These are phyloP conservation scores for Coniochaeta sp. DNA, from an alignment of 2,329 filamentous ascomycete species.

Conservation along the genomic window DNA sequence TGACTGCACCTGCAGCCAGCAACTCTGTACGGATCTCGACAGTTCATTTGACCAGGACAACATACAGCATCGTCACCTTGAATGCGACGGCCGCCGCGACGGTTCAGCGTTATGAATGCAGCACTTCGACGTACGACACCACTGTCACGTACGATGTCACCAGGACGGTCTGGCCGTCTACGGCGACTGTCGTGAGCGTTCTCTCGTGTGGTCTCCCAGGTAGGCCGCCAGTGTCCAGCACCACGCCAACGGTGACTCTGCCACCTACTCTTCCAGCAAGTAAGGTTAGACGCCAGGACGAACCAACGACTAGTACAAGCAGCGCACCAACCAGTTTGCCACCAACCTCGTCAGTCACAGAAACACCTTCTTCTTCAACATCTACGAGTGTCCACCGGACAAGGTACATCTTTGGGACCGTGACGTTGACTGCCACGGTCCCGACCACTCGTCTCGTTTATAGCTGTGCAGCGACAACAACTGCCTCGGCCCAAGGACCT, in stretches of 20 bases:
- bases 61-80: constrained; percentile 4
- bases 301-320: neutral
- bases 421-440: neutral
- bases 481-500: neutral
- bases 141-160: neutral
- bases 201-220: neutral
- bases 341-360: neutral
- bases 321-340: neutral
- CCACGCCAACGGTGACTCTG: neutral
- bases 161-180: neutral
- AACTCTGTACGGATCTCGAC: constrained; percentile 1
- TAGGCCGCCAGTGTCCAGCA: neutral
- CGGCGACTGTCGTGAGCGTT: neutral
- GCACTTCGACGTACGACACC: neutral
- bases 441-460: neutral
- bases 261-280: neutral
- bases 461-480: neutral
- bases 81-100: constrained; percentile 1
- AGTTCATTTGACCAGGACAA: constrained; percentile 6
- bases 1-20: no score
- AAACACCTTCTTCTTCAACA: neutral
- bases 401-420: neutral
- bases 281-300: neutral
- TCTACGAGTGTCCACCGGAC: neutral
- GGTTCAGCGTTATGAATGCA: constrained; percentile 4